These are phyloP conservation scores for Stygiomarasmius scandens DNA, from an alignment of 1,284 basidiomycete species.

Conservation along the genomic window DNA sequence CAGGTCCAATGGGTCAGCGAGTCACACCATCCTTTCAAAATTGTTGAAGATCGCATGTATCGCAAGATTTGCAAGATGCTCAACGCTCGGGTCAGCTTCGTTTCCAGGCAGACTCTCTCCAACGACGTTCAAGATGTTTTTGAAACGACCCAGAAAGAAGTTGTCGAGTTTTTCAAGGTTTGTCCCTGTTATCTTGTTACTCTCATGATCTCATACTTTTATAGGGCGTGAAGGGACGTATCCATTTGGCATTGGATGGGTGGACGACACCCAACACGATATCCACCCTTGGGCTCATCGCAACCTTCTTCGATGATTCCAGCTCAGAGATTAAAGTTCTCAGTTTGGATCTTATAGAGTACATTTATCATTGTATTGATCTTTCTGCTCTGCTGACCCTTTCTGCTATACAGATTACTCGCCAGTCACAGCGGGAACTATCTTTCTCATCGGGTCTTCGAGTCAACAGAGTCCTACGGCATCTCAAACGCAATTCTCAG, in stretches of 20 bases:
- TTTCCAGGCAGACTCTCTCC: background rate
- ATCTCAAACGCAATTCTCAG: slow-evolving; percentile 1
- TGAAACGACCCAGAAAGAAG: background rate
- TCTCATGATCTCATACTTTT: too few relatives aligned
- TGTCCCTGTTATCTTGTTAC: too few relatives aligned
- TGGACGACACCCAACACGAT: slow-evolving; percentile 2
- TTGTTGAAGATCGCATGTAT: background rate
- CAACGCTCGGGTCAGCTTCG: background rate
- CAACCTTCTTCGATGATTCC: background rate
- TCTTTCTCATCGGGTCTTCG: background rate
- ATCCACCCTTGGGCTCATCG: slow-evolving; percentile 2
- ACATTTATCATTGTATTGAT: background rate
- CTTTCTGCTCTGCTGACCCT: background rate
- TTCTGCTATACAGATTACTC: slow-evolving; percentile 1
- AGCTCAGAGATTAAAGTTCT: background rate
- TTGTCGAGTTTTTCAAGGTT: background rate
- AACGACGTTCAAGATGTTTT: background rate
- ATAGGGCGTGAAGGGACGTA: background rate
- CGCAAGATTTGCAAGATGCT: background rate
- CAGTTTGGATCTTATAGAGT: slow-evolving; percentile 4
- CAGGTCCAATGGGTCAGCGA: too few relatives aligned
- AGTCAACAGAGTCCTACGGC: background rate
- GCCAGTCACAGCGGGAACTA: slow-evolving; percentile 1
- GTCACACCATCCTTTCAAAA: background rate
- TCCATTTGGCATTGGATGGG: slow-evolving; percentile 6